These are phyloP conservation scores for Monosporascus sp. DNA, from an alignment of 2,329 filamentous ascomycete genomes.

Conservation along the genomic window DNA sequence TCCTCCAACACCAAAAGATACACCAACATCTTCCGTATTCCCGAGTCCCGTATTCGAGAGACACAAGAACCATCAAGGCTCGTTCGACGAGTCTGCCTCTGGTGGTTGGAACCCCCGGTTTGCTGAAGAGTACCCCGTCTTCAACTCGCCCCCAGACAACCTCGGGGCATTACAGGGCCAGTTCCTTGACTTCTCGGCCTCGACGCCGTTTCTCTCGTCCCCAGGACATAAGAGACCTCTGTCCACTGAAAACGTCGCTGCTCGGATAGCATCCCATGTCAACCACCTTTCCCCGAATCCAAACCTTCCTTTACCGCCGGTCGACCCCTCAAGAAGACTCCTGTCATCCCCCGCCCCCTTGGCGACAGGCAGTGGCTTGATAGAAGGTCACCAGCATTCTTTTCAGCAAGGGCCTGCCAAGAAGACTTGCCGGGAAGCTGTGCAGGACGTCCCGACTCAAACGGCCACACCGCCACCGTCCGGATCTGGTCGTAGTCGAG, in stretches of 20 bases:
- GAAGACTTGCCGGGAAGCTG: conserved; percentile 39
- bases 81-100: conserved; percentile 42
- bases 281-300: conserved; percentile 54
- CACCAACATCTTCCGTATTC: conserved; percentile 48
- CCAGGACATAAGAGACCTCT: conserved; percentile 43
- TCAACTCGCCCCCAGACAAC: conserved; percentile 59
- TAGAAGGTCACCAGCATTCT: conserved; percentile 23
- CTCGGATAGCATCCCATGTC: conserved; percentile 55
- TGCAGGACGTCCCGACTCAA: conserved; percentile 38
- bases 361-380: conserved; percentile 24
- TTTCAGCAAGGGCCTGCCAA: conserved; percentile 33
- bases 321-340: conserved; percentile 53
- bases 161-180: conserved; percentile 40
- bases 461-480: conserved; percentile 58
- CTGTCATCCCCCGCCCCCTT: conserved; percentile 51
- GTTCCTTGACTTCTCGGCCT: conserved; percentile 40
- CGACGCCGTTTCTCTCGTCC: conserved; percentile 30
- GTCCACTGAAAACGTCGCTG: conserved; percentile 44
- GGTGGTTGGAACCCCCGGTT: conserved; percentile 56
- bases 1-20: conserved; percentile 54
- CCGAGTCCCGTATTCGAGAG: conserved; percentile 54
- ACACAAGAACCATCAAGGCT: conserved; percentile 43
- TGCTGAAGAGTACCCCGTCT: conserved; percentile 61
- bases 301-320: conserved; percentile 51
- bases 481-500: conserved; percentile 48